Percentiles rank a stretch among this genome's conserved stretches.
These are phyloP conservation scores for Phytopythium delawarense DNA, from an alignment of 352 stramenopile species.

Conservation along the genomic window DNA sequence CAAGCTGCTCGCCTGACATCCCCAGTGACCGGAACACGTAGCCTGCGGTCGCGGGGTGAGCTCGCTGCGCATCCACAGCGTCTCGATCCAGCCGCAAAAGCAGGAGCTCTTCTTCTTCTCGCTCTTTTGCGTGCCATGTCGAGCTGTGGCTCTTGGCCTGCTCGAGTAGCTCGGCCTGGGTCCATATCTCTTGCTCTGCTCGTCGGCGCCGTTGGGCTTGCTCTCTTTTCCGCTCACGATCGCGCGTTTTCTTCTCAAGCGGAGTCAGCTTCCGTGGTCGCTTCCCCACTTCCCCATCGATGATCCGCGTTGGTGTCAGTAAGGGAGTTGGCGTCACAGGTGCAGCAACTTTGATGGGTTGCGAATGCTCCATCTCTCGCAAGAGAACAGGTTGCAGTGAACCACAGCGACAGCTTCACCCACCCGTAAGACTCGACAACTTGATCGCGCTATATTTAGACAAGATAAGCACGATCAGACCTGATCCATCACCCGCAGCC, in stretches of 20 bases:
- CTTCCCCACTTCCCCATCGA: constrained; percentile 8
- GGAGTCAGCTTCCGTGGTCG: constrained; percentile 28
- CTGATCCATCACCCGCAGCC: too few species aligned
- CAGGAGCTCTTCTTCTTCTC: constrained; percentile 62
- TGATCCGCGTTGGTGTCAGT: background rate
- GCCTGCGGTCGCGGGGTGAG: constrained; percentile 45
- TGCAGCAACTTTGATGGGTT: background rate
- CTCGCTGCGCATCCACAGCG: constrained; percentile 41
- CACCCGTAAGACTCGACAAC: background rate
- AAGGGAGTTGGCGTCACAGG: background rate
- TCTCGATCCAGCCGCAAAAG: constrained; percentile 62
- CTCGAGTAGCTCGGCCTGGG: constrained; percentile 22
- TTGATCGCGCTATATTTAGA: constrained; percentile 1
- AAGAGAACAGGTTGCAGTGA: too few species aligned
- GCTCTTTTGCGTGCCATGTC: constrained; percentile 42
- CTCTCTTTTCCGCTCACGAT: constrained; percentile 45
- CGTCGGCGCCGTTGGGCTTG: constrained; percentile 39
- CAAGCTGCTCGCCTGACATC: background rate
- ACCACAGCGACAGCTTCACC: background rate
- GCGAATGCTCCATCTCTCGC: background rate
- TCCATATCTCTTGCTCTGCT: constrained; percentile 25
- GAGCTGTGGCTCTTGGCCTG: constrained; percentile 21
- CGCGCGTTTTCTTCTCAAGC: constrained; percentile 46
- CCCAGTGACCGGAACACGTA: constrained; percentile 30
- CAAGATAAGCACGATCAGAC: background rate